A percentile compares a stretch with the other conserved stretches of the same genome.
These are phyloP conservation scores for Ceratobasidium sp. DNA, from an alignment of 1,284 basidiomycete genomes.

Conservation along the genomic window DNA sequence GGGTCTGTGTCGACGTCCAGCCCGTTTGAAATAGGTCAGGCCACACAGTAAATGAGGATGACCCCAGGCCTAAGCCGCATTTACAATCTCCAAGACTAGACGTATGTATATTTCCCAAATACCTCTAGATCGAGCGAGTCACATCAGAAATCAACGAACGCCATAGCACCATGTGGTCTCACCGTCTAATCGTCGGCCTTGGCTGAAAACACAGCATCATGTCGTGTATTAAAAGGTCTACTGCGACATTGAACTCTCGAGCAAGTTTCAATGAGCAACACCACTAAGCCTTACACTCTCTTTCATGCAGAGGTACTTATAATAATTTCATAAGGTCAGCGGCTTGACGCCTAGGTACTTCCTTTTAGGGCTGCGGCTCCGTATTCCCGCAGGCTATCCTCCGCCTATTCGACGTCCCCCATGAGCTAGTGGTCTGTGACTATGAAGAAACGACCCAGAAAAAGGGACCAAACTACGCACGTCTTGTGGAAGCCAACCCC, in stretches of 20 bases:
- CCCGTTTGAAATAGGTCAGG: too few relatives aligned
- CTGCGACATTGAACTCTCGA: too few relatives aligned
- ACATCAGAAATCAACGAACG: not conserved
- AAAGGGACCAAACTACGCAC: slow-evolving; percentile 34
- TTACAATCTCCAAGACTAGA: too few relatives aligned
- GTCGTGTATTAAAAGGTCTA: too few relatives aligned
- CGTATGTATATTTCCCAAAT: too few relatives aligned
- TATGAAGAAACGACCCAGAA: slow-evolving; percentile 38
- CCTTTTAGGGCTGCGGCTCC: slow-evolving; percentile 8
- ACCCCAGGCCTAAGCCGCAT: too few relatives aligned
- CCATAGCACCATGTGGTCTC: slow-evolving; percentile 20
- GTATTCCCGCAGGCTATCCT: slow-evolving; percentile 25
- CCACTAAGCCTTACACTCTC: slow-evolving; percentile 5
- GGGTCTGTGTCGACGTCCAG: too few relatives aligned
- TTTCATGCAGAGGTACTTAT: slow-evolving; percentile 17
- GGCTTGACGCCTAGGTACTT: not conserved
- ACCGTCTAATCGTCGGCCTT: slow-evolving; percentile 15
- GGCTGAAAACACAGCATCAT: not conserved
- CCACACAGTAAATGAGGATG: too few relatives aligned
- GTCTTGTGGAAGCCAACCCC: slow-evolving; percentile 39
- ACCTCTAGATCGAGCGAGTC: not conserved
- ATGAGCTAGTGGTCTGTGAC: slow-evolving; percentile 38
- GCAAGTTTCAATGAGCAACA: not conserved
- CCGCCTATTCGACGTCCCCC: slow-evolving; percentile 34
- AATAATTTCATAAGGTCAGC: not conserved